Percentiles rank a stretch among this genome's conserved stretches.
Conservation (phyloP, 2,329 filamentous ascomycete species). For the Cladosporium sp. region DNA sequence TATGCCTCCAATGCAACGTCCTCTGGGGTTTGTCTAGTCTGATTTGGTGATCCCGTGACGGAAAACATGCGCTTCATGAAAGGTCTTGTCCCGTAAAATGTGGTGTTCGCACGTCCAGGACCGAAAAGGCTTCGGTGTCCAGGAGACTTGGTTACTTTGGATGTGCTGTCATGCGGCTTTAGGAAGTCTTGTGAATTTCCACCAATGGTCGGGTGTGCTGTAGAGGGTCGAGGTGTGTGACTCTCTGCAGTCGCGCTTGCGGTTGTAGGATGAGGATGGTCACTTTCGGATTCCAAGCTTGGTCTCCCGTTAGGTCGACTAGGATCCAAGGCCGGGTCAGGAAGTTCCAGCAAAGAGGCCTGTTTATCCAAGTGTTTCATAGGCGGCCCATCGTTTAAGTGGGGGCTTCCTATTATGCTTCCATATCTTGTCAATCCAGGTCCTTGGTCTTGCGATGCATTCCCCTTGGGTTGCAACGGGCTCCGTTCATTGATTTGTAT, state of each 20-base stretch:
- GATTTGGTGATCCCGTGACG: slow-evolving; percentile 16
- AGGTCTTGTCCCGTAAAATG: slow-evolving; percentile 24
- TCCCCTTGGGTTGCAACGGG: slow-evolving; percentile 20
- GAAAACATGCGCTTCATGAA: slow-evolving; percentile 26
- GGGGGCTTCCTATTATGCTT: slow-evolving; percentile 58
- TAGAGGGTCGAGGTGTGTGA: not conserved
- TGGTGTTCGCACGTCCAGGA: slow-evolving; percentile 38
- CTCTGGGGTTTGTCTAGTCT: slow-evolving; percentile 25
- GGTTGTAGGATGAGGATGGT: slow-evolving; percentile 15
- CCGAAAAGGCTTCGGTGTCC: not conserved
- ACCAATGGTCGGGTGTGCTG: too few species aligned
- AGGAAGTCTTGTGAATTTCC: too few species aligned
- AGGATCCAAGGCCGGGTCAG: slow-evolving; percentile 56
- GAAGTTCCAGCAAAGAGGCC: slow-evolving; percentile 54
- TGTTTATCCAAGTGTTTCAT: slow-evolving; percentile 18
- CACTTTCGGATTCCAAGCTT: slow-evolving; percentile 1
- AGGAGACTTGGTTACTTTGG: not conserved
- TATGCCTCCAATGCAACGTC: slow-evolving; percentile 51
- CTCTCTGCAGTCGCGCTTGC: slow-evolving; percentile 9
- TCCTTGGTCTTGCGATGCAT: slow-evolving; percentile 9
- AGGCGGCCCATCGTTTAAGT: slow-evolving; percentile 21
- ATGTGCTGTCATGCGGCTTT: too few species aligned
- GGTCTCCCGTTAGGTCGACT: slow-evolving; percentile 13
- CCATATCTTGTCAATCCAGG: slow-evolving; percentile 53
- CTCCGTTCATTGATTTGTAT: slow-evolving; percentile 25